Percentiles rank a stretch among this genome's conserved stretches.
phyloP scores from a whole-genome alignment of 257 asterid species.

The Solanum chiquidenum region DNA sequence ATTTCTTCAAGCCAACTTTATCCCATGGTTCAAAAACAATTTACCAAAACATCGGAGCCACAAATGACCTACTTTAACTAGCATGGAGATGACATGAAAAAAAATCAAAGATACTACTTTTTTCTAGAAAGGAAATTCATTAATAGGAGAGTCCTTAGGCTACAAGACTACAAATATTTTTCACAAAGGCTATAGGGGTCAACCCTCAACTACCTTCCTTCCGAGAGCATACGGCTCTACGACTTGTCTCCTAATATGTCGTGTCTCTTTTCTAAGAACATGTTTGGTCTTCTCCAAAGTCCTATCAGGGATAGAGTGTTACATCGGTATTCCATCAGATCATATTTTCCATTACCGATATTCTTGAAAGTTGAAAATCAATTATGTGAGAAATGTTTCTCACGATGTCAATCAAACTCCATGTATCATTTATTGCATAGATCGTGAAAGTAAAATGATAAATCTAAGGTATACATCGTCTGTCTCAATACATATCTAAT shows the following conservation, averaged over 20 bases:
- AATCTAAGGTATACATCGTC: not conserved
- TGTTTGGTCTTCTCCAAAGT: not conserved
- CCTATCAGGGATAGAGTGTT: not conserved
- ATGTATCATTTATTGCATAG: not conserved
- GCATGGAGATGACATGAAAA: not conserved
- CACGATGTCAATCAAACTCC: not conserved
- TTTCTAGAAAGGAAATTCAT: not conserved
- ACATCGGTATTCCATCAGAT: not conserved
- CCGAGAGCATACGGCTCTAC: not conserved
- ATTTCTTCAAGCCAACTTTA: not conserved
- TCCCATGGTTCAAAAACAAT: not conserved
- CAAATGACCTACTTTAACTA: not conserved
- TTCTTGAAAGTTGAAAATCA: not conserved
- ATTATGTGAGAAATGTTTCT: not conserved
- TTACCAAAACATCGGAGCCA: not conserved
- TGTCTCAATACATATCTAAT: not conserved
- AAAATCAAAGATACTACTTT: not conserved
- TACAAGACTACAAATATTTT: not conserved
- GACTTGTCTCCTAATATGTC: not conserved
- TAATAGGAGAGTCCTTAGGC: not conserved
- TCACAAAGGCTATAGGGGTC: not conserved
- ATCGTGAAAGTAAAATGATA: not conserved
- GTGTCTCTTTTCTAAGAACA: not conserved
- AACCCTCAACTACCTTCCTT: not conserved
- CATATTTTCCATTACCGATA: not conserved